A percentile compares a stretch with the other conserved stretches of the same genome.
Conservation (phyloP, 768 basidiomycete genomes). For the Termitomyces sp. region DNA sequence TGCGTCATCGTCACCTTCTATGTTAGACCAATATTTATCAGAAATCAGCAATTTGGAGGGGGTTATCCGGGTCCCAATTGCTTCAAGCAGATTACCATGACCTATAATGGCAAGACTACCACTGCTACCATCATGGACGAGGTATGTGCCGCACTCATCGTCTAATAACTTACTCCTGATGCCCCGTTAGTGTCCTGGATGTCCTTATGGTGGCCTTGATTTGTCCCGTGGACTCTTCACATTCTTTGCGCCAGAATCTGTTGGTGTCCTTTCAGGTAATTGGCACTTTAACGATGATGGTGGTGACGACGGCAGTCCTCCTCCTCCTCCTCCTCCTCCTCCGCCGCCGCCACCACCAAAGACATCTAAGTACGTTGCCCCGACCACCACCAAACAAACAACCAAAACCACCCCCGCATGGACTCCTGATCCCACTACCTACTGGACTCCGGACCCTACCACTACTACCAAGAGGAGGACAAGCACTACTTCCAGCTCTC, state of each 20-base stretch:
- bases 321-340: background rate
- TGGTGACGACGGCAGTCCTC: slow-evolving; percentile 12
- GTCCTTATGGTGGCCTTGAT: slow-evolving; percentile 54
- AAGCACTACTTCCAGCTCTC: background rate
- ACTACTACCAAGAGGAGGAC: slow-evolving; percentile 5
- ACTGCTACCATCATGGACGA: slow-evolving; percentile 58
- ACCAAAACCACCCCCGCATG: slow-evolving; percentile 8
- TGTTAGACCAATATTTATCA: background rate
- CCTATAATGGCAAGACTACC: slow-evolving; percentile 50
- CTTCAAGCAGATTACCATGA: slow-evolving; percentile 57
- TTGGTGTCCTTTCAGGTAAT: slow-evolving; percentile 43
- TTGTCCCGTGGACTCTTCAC: slow-evolving; percentile 53
- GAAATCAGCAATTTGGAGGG: slow-evolving; percentile 46
- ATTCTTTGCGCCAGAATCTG: slow-evolving; percentile 37
- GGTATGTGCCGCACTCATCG: slow-evolving; percentile 25
- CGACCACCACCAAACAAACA: slow-evolving; percentile 5
- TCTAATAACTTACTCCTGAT: slow-evolving; percentile 13
- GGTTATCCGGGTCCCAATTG: slow-evolving; percentile 47
- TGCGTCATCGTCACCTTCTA: slow-evolving; percentile 17
- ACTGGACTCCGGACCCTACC: slow-evolving; percentile 11
- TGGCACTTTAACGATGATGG: slow-evolving; percentile 38
- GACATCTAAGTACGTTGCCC: slow-evolving; percentile 10
- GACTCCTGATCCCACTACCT: slow-evolving; percentile 13
- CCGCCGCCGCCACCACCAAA: slow-evolving; percentile 4
- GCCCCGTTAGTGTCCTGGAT: slow-evolving; percentile 1